These are phyloP conservation scores for Tephrocybe rancida DNA, from an alignment of 768 basidiomycete genomes.

Conservation along the genomic window DNA sequence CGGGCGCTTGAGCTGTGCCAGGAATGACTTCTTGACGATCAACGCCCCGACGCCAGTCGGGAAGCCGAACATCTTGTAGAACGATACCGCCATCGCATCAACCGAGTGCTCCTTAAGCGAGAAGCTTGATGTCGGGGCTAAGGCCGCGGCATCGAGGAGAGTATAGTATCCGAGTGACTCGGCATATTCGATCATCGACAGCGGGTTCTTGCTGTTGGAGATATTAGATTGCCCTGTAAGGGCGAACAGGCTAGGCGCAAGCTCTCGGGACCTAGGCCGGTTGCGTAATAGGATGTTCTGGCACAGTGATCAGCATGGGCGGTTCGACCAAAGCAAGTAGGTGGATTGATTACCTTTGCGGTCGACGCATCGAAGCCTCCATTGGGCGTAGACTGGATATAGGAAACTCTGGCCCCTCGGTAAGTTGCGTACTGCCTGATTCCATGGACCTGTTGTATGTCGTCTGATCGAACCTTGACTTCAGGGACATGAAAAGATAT, in stretches of 20 bases:
- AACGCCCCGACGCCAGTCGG: constrained; percentile 86
- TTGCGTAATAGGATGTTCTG: constrained; percentile 61
- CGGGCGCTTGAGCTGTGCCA: constrained; percentile 61
- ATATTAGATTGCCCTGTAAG: constrained; percentile 85
- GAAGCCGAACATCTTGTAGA: constrained; percentile 92
- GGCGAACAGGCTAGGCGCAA: constrained; percentile 65
- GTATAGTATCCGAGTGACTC: constrained; percentile 70
- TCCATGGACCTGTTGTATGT: constrained; percentile 52
- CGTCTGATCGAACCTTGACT: constrained; percentile 2
- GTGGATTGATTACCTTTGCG: constrained; percentile 52
- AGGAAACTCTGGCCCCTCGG: constrained; percentile 58
- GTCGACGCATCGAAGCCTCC: constrained; percentile 64
- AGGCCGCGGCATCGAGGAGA: constrained; percentile 80
- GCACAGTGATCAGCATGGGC: constrained; percentile 18
- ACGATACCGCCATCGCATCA: constrained; percentile 82
- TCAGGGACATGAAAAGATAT: neutral
- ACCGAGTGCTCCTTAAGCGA: constrained; percentile 68
- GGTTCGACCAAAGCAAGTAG: neutral
- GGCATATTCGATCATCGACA: constrained; percentile 67
- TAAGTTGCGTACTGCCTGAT: constrained; percentile 70
- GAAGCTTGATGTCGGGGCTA: constrained; percentile 72
- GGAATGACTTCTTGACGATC: constrained; percentile 70
- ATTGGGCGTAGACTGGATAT: constrained; percentile 62
- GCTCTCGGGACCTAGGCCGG: constrained; percentile 43
- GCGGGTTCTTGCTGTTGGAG: constrained; percentile 70